Evolutionary conservation across 192 early-diverging fungal species (phyloP), one percentile per base, ranked within the genome.

Genomic region (Rhizophagus sp.): DNA sequence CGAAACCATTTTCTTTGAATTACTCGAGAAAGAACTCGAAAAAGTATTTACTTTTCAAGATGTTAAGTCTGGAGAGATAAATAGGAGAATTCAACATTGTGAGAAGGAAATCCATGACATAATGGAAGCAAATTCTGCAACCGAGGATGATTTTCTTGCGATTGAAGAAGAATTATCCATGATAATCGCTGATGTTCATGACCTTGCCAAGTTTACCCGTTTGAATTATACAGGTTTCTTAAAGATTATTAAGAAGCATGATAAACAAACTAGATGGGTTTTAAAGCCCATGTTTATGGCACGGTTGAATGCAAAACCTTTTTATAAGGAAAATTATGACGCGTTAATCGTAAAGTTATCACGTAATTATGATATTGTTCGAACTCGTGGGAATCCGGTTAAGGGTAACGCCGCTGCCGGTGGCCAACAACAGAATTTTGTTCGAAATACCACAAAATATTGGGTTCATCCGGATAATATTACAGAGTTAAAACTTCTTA

Each of bases 381-480:
- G 94, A 69, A 92, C 91, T 44, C 89, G 94, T 79, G 93, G 93
- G 66, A 87, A 93, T 64, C 85, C 88, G 3, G 84, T 87, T 34
- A 85, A 87, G 44, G 90, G 90, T n/a, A 88, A 91, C 74, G 81
- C 88, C 1, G 25, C 85, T 44, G 87, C 88, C 39, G 90, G 90
- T 75, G 88, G 88, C 4, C 82, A 81, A 62, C 90, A 91, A 79
- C 87, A 88, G 76, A 88, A 88, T 36, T 97, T 98, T 93, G 96
- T 98, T 9, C 92, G 98, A 41, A 91, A 95, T 81, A 98, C 97
- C 9, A 95, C 93, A 73, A 99, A 99, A 88, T 99, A 99, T 88
- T 99, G 98, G 98, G 97, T 99, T 12, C 98, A 98, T 83, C 94
- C 94, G 8, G 97, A 98, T 84, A 97, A 99, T 82, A 95, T 99